Conservation (phyloP, 1,139 yeast genomes). For the Geotrichum candidum region DNA sequence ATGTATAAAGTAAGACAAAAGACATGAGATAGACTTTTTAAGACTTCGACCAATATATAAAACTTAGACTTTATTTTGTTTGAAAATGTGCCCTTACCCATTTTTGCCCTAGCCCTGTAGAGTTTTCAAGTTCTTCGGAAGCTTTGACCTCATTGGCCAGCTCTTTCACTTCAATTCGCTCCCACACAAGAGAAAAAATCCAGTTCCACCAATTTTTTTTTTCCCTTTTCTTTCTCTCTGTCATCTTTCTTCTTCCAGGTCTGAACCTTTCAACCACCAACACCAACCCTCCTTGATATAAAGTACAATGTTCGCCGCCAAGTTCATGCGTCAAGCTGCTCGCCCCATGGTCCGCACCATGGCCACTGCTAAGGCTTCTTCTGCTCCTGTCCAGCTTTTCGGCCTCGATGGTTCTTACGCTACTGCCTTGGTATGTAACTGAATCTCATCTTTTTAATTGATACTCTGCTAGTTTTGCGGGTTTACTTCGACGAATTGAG, state of each 20-base stretch:
- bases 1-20: too few species aligned
- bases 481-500: background rate
- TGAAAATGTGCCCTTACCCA: conserved; percentile 3
- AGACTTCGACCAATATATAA: background rate
- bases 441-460: background rate
- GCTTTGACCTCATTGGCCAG: background rate
- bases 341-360: conserved; percentile 31
- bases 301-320: conserved; percentile 18
- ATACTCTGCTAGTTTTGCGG: background rate
- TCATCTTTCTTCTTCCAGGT: conserved; percentile 1
- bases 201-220: background rate
- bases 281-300: background rate
- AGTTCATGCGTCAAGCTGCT: conserved; percentile 17
- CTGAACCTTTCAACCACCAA: background rate
- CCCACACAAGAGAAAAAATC: background rate
- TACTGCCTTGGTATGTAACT: conserved; percentile 53
- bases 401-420: conserved; percentile 98
- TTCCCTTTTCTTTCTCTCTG: background rate
- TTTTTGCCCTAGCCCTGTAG: conserved; percentile 5
- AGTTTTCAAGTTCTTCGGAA: conserved; percentile 3
- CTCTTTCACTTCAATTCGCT: background rate
- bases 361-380: conserved; percentile 47
- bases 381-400: conserved; percentile 80
- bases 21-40: too few species aligned
- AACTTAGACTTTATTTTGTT: background rate